Base-by-base conservation (phyloP, 2,329 filamentous ascomycete species). In the Colletotrichum lupini region DNA sequence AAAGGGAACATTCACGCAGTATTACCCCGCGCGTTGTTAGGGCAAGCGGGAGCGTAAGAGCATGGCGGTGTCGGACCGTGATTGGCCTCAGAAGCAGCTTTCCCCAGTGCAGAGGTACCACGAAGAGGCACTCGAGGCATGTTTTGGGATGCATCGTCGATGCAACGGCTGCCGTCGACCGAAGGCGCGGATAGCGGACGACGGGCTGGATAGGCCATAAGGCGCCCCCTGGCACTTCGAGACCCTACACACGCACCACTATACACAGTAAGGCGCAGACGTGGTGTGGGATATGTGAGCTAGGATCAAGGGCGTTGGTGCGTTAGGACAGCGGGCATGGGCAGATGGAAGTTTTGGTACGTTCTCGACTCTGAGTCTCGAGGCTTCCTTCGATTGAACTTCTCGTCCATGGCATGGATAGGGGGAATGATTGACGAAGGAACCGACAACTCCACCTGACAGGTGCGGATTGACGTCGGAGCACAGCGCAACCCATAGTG, bases 1-100 rank as follows among this genome's bases (percentile, higher is more conserved):
- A 73, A 66, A 14, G 60, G 67, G 42, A 65, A 35, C 59, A 6
- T 16, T 19, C 2, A 12, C 32, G 11, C 32, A 35, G 32, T 12
- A 58, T 73, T 73, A 69, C 70, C 66, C 70, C 66, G 59, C 70
- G 61, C 55, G 55, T 55, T 64, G 59, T 6, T 60, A 59, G 59
- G 53, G 35, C 59, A 63, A 69, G 35, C 55, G 32, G 46, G 26
- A 56, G 56, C 28, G 19, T 55, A 49, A 61, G 24, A 68, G 46
- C 24, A 52, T 53, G 60, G 49, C 19, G 59, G 53, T 24, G n/a
- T 42, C 24, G 22, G 59, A 2, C 28, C 37, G n/a, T 63, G 65
- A 63, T 64, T 72, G 59, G 69, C 42, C 42, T 56, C 6, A 22
- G 22, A 14, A 49, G 42, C 53, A 58, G 35, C 65, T 28, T 35